Percentiles rank a stretch among this genome's conserved stretches.
phyloP scores from a whole-genome alignment of 2,329 filamentous ascomycete genomes.

The Clonostachys chloroleuca region DNA sequence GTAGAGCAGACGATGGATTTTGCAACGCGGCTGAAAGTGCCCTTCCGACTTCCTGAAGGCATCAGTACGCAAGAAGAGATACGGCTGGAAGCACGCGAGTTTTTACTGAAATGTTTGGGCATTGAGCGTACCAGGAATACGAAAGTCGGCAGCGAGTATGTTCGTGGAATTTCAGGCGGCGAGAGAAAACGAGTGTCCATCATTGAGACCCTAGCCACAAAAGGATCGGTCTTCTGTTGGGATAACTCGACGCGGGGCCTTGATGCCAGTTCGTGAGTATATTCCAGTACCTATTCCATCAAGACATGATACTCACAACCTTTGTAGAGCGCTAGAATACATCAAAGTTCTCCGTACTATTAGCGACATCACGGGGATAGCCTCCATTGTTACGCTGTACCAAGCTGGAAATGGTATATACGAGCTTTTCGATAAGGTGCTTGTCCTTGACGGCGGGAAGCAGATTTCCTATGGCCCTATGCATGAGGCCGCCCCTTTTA shows the following conservation, averaged over 20 bases:
- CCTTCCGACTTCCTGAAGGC: constrained; percentile 44
- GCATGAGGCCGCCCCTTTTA: constrained; percentile 59
- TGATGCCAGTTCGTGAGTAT: constrained; percentile 53
- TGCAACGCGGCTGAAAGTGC: constrained; percentile 56
- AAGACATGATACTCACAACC: too few relatives aligned
- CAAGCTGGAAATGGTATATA: constrained; percentile 61
- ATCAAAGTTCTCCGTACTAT: constrained; percentile 52
- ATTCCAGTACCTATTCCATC: too few relatives aligned
- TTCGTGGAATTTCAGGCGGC: constrained; percentile 54
- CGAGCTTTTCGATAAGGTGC: constrained; percentile 65
- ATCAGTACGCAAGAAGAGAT: constrained; percentile 17
- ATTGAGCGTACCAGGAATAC: constrained; percentile 61
- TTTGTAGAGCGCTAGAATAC: constrained; percentile 61
- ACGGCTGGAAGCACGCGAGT: constrained; percentile 18
- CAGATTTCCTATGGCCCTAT: constrained; percentile 63
- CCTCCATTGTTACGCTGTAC: constrained; percentile 64
- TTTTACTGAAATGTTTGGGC: constrained; percentile 51
- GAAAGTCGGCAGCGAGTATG: constrained; percentile 60
- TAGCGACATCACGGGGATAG: constrained; percentile 61
- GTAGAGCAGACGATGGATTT: constrained; percentile 63
- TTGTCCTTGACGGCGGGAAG: constrained; percentile 63
- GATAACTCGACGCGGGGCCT: constrained; percentile 67
- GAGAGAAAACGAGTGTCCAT: constrained; percentile 68
- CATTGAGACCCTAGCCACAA: constrained; percentile 52
- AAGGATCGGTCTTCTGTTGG: constrained; percentile 43